A percentile compares a stretch with the other conserved stretches of the same genome.
Conservation (phyloP, 164 flowering plant species). For the Houttuynia cordata region DNA sequence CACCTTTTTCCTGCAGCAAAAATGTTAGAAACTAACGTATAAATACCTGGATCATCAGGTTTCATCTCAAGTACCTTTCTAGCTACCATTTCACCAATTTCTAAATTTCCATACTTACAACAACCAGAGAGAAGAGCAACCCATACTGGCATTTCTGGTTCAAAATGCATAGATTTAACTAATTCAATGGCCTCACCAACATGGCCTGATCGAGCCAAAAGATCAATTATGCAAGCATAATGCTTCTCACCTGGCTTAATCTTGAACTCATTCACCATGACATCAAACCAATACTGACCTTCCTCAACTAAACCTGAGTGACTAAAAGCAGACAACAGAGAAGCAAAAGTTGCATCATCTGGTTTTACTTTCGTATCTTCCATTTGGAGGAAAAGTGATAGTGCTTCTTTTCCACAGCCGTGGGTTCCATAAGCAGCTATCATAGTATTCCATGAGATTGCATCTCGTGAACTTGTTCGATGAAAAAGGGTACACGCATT, state of each 20-base stretch:
- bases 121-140: slow-evolving; percentile 24
- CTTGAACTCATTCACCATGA: slow-evolving; percentile 13
- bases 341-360: slow-evolving; percentile 22
- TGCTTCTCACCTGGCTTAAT: slow-evolving; percentile 21
- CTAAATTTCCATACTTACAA: slow-evolving; percentile 10
- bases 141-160: slow-evolving; percentile 19
- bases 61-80: slow-evolving; percentile 14
- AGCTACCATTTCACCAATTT: slow-evolving; percentile 13
- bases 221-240: slow-evolving; percentile 23
- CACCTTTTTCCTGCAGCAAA: slow-evolving; percentile 17
- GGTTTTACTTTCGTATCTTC: slow-evolving; percentile 6
- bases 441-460: slow-evolving; percentile 23
- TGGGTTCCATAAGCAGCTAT: slow-evolving; percentile 22
- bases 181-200: slow-evolving; percentile 16
- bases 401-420: slow-evolving; percentile 20
- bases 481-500: slow-evolving; percentile 17
- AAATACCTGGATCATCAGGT: slow-evolving; percentile 25
- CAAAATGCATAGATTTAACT: slow-evolving; percentile 9
- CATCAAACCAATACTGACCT: slow-evolving; percentile 17
- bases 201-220: slow-evolving; percentile 21
- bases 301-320: slow-evolving; percentile 25
- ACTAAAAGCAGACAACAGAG: slow-evolving; percentile 23
- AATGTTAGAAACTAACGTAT: slow-evolving; percentile 20
- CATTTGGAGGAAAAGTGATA: slow-evolving; percentile 17
- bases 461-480: slow-evolving; percentile 11